Conservation (phyloP, 2,329 filamentous ascomycete species). For the Penicillium psychrosexuale region DNA sequence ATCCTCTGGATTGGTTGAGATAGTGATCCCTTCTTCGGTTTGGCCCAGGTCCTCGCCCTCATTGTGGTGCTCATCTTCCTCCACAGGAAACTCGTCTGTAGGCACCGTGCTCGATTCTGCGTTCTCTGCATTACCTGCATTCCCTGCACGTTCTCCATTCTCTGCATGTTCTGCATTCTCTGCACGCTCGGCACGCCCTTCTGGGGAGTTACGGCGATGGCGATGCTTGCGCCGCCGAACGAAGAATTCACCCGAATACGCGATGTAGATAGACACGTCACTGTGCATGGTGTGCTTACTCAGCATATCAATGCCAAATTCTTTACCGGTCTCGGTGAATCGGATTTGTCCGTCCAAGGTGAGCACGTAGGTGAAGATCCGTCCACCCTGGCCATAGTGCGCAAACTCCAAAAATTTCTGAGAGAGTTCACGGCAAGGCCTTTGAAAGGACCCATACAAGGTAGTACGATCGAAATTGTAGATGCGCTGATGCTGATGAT, state of each 20-base stretch:
- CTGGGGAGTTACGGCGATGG: constrained; percentile 30
- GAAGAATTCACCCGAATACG: constrained; percentile 91
- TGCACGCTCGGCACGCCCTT: background rate
- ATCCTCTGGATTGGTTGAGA: constrained; percentile 53
- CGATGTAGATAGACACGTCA: constrained; percentile 85
- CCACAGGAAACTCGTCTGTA: constrained; percentile 31
- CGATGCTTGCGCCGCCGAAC: constrained; percentile 64
- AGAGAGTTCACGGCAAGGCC: constrained; percentile 67
- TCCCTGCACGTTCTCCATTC: no score
- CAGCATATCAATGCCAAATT: constrained; percentile 89
- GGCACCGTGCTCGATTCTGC: constrained; percentile 26
- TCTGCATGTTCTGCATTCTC: background rate
- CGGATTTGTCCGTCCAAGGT: constrained; percentile 82
- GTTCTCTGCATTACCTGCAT: background rate
- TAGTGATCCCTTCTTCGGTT: constrained; percentile 11
- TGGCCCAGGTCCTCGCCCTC: constrained; percentile 43
- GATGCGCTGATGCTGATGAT: constrained; percentile 83
- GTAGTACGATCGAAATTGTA: constrained; percentile 85
- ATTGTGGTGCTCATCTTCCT: constrained; percentile 29
- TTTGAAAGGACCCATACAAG: constrained; percentile 64
- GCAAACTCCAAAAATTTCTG: constrained; percentile 80
- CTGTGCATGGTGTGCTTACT: constrained; percentile 98
- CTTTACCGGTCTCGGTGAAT: constrained; percentile 93
- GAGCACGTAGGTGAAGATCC: constrained; percentile 88
- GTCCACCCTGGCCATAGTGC: constrained; percentile 79